Evolutionary conservation across 108 stramenopile species (phyloP), one percentile per base, ranked within the genome.

Genomic region (Fragilariopsis cylindrus): DNA sequence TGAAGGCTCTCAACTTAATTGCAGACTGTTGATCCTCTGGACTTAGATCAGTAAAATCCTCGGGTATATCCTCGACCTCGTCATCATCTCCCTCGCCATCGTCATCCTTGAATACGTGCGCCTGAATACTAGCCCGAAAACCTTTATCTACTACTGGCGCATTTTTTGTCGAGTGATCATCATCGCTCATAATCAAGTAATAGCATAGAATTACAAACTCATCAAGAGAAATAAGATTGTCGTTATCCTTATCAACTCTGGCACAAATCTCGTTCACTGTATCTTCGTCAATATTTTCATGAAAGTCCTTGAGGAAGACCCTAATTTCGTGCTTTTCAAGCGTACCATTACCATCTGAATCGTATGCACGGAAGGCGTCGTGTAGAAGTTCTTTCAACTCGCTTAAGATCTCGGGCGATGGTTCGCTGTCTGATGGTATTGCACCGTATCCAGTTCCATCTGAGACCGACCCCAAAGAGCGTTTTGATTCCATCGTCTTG

Each of bases 171-270:
- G 9, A 13, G 18, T 55, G 47, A 11, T 75, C 43, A 30, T 69
- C 69, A 16, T 84, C 76, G 11, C 18, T 44, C 8, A 76, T 71
- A 55, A 97, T 90, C 62, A 95, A 82, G 64, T 81, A 68, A 49
- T 92, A 91, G 46, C 92, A 92, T 50, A 94, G 87, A 18, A 71
- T 69, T 19, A 98, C 92, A 74, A 98, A 98, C 82, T 98, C 98
- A 47, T 93, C 86, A 62, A 87, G 91, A 15, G 85, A 82, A 65
- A 98, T 90, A 52, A 58, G 64, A 12, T 92, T 93, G 53, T 75
- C 81, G 3, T 75, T 64, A 70, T 98, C 90, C 1, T 64, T 75
- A 71, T 97, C 98, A 52, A 91, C 88, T 44, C 84, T 70, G 8
- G 45, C 48, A 48, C 94, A 82, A 45, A 98, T 68, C 9, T 76